phyloP scores from a whole-genome alignment of 2,329 filamentous ascomycete species.

The Cytospora piceae region DNA sequence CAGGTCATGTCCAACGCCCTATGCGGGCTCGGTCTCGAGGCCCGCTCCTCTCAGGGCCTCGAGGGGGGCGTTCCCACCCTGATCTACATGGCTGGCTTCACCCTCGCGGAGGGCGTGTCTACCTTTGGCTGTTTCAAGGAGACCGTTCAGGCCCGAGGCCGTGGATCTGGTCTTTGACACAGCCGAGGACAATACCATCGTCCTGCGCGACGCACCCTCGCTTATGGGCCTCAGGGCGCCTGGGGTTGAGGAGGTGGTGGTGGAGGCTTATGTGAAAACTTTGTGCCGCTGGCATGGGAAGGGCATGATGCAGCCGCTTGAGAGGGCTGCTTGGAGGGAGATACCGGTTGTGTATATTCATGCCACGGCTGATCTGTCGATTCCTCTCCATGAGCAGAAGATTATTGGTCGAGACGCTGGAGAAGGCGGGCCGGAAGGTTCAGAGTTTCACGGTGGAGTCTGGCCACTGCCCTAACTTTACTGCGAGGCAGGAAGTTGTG shows the following conservation, averaged over 20 bases:
- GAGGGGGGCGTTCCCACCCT: slow-evolving; percentile 2
- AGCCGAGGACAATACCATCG: slow-evolving; percentile 2
- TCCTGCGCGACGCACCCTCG: background rate
- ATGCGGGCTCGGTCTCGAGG: slow-evolving; percentile 2
- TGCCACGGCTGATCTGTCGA: background rate
- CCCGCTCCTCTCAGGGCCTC: no score
- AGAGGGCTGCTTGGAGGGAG: slow-evolving; percentile 9
- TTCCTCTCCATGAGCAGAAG: background rate
- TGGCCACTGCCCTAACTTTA: slow-evolving; percentile 10
- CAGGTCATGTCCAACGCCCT: slow-evolving; percentile 16
- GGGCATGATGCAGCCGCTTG: background rate
- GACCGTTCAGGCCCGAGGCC: background rate
- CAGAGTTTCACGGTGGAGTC: slow-evolving; percentile 2
- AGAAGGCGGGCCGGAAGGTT: slow-evolving; percentile 6
- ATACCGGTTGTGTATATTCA: slow-evolving; percentile 11
- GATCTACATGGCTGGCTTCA: slow-evolving; percentile 10
- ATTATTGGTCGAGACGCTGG: background rate
- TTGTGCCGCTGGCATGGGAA: slow-evolving; percentile 9
- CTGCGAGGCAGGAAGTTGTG: slow-evolving; percentile 1
- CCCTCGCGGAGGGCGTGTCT: background rate
- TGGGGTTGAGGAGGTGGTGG: background rate
- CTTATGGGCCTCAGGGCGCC: background rate
- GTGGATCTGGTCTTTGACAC: background rate
- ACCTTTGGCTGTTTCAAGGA: slow-evolving; percentile 1
- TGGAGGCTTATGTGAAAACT: background rate